Base-by-base conservation (phyloP, 805 yeast genomes). In the Hemisphaericaspora nanyangensis region DNA sequence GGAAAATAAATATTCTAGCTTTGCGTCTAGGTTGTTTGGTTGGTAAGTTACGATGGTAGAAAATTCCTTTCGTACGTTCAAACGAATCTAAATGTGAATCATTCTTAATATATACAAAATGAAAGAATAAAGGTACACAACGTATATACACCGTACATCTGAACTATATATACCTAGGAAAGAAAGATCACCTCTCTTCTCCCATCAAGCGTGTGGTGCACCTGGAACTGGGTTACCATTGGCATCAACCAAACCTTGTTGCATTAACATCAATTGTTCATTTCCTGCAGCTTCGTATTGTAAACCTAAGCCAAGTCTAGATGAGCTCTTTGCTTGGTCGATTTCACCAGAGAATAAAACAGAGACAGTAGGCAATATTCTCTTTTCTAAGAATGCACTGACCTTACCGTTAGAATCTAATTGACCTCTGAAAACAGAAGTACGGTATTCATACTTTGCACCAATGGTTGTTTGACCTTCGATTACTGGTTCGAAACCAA, bases 371-470 rank as follows among this genome's bases (percentile, higher is more conserved):
- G 98, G 98, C 56, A 90, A 75, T 39, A 93, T 80, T 63, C 95
- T 82, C 73, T 89, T 88, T 72, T 93, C 99, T 62, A 93, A 73
- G 74, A 89, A 80, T 54, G 89, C 86, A 40, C 86, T 76, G 38
- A 91, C 95, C 70, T 86, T 88, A 68, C 99, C 99, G 44, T 76
- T 72, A 37, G 95, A 80, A 69, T 89, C 96, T 46, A 93, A 59
- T 66, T 90, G 95, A 58, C 97, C 96, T 69, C 99, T 82, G 79
- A 89, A 89, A 39, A 88, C 82, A 42, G 95, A 83, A 68, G 88
- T 95, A 72, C 97, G 88, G 77, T 88, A 93, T 72, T 93, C 98
- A 68, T 91, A 91, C 71, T 91, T 93, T 55, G 96, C 95, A 68
- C 97, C 99, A 42, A 91, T 61, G 44, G 96, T 85, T 53, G 99